These are phyloP conservation scores for Dryadomyces sulphureus DNA, from an alignment of 2,329 filamentous ascomycete species.

Conservation along the genomic window DNA sequence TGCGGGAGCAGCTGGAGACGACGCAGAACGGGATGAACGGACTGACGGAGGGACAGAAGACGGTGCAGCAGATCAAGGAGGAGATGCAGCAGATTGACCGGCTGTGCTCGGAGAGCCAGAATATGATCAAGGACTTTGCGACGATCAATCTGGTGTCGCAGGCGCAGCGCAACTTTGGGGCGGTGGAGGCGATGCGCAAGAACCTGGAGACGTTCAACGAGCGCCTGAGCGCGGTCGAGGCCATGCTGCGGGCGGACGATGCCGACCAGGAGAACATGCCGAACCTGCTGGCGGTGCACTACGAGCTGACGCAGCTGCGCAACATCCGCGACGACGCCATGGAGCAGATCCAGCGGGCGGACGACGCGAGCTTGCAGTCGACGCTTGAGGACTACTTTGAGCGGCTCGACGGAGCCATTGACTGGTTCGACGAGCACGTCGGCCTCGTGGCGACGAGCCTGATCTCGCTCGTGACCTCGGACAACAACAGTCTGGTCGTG, in stretches of 20 bases:
- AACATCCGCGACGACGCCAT: conserved; percentile 95
- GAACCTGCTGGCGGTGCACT: conserved; percentile 78
- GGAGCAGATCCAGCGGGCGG: conserved; percentile 76
- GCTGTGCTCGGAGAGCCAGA: conserved; percentile 91
- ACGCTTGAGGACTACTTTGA: conserved; percentile 86
- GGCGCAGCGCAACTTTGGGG: conserved; percentile 91
- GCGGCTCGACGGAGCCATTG: conserved; percentile 71
- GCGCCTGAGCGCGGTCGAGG: conserved; percentile 60
- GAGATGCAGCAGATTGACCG: conserved; percentile 98
- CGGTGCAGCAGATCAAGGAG: conserved; percentile 85
- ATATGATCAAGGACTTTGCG: conserved; percentile 92
- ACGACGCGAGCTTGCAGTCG: conserved; percentile 58
- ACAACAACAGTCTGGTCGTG: conserved; percentile 81
- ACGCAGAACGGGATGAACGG: conserved; percentile 87
- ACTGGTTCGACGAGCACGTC: conserved; percentile 92
- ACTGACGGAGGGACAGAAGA: conserved; percentile 79
- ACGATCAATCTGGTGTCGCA: conserved; percentile 85
- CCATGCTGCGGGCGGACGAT: conserved; percentile 70
- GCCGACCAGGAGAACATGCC: conserved; percentile 78
- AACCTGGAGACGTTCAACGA: conserved; percentile 80
- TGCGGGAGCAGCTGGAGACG: conserved; percentile 87
- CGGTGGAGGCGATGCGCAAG: conserved; percentile 82
- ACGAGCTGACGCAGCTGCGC: conserved; percentile 77
- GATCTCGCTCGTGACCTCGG: conserved; percentile 71
- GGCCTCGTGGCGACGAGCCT: conserved; percentile 79